A percentile compares a stretch with the other conserved stretches of the same genome.
Evolutionary conservation across 129 eudicot genomes (phyloP).

Genomic region (Cynara cardunculus): DNA sequence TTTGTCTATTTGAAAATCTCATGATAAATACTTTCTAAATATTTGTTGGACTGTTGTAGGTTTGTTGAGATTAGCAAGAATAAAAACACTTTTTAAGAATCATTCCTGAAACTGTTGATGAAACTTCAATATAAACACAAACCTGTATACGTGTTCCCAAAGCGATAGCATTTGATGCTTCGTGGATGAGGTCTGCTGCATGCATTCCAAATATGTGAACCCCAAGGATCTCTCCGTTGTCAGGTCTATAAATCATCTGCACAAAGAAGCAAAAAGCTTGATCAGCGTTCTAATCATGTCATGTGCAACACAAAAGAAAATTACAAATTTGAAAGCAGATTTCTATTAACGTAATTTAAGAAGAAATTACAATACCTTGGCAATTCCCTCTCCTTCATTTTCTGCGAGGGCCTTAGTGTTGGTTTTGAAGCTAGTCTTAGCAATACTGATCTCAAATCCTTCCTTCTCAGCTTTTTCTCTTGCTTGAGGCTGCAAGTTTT

Average conservation of each 20-base stretch:
- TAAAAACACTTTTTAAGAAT: neutral
- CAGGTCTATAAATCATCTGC: too few species aligned
- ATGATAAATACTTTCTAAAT: neutral
- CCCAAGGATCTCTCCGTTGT: too few species aligned
- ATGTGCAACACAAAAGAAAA: too few species aligned
- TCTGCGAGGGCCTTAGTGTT: constrained; percentile 99
- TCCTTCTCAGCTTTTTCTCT: constrained; percentile 94
- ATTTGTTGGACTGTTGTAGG: neutral
- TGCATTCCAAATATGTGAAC: too few species aligned
- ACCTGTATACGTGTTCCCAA: too few species aligned
- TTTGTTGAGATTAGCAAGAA: neutral
- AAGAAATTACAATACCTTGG: constrained; percentile 43
- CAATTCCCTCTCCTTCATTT: constrained; percentile 98
- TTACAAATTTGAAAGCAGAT: too few species aligned
- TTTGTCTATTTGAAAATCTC: neutral
- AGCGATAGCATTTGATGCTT: too few species aligned
- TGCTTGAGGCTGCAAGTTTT: constrained; percentile 88
- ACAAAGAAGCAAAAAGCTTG: too few species aligned
- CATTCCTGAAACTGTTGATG: neutral
- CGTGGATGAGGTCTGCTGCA: too few species aligned
- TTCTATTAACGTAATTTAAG: too few species aligned
- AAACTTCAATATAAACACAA: too few species aligned
- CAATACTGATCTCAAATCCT: constrained; percentile 82
- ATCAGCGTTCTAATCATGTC: neutral
- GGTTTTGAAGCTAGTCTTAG: constrained; percentile 97